Conservation (phyloP, 805 yeast species). For the Kuraishia hungarica region DNA sequence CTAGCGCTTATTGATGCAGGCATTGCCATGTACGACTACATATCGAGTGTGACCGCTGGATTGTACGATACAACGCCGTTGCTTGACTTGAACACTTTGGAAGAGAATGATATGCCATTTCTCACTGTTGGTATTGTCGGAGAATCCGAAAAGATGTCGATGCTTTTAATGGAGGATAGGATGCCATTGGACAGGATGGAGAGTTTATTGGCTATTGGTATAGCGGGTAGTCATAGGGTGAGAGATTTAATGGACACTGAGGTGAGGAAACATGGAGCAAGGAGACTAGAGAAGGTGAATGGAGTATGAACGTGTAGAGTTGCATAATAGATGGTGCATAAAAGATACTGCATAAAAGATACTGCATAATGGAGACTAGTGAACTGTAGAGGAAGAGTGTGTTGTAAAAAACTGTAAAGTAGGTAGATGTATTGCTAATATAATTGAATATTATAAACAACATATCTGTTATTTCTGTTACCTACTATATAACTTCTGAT, state of each 20-base stretch:
- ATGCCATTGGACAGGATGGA: constrained; percentile 79
- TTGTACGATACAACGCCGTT: constrained; percentile 66
- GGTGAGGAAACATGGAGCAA: constrained; percentile 68
- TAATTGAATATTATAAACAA: too few relatives aligned
- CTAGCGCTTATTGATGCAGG: constrained; percentile 93
- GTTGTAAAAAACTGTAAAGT: too few relatives aligned
- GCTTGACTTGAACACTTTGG: constrained; percentile 74
- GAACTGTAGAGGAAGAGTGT: too few relatives aligned
- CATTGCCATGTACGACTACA: constrained; percentile 85
- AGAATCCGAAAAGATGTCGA: constrained; percentile 65
- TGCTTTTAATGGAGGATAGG: constrained; percentile 73
- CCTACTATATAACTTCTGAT: too few relatives aligned
- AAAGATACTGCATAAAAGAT: too few relatives aligned
- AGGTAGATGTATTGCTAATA: too few relatives aligned
- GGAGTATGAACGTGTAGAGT: neutral
- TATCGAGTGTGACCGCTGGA: constrained; percentile 75
- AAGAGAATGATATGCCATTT: constrained; percentile 75
- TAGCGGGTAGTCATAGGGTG: constrained; percentile 79
- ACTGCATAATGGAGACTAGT: too few relatives aligned
- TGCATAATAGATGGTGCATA: neutral
- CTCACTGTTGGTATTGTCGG: constrained; percentile 84
- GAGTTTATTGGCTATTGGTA: constrained; percentile 67
- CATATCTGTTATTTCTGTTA: too few relatives aligned
- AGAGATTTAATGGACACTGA: constrained; percentile 82
- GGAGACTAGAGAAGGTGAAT: constrained; percentile 25